phyloP scores from a whole-genome alignment of 1,284 basidiomycete species.

The Cryptococcus sp. region DNA sequence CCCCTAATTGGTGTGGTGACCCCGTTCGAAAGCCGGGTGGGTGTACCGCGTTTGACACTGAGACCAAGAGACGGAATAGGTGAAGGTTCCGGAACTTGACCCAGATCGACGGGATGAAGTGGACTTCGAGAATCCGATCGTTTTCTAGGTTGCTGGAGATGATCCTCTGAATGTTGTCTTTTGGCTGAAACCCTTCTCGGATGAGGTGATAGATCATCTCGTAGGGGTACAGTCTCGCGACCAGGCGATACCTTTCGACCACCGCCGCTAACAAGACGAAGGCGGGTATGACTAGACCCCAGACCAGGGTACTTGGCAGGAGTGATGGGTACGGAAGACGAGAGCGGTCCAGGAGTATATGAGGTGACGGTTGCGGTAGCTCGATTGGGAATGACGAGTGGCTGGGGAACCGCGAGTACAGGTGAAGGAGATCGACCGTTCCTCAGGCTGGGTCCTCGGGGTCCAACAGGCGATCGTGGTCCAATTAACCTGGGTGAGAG shows the following conservation, averaged over 20 bases:
- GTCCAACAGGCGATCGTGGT: slow-evolving; percentile 6
- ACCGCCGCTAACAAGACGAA: slow-evolving; percentile 32
- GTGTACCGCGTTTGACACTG: neutral
- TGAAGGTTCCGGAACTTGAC: neutral
- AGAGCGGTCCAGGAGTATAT: slow-evolving; percentile 1
- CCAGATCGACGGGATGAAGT: slow-evolving; percentile 7
- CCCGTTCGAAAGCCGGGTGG: neutral
- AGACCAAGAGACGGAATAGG: neutral
- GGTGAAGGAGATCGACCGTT: slow-evolving; percentile 1
- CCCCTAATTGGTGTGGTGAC: neutral
- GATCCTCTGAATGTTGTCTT: slow-evolving; percentile 36
- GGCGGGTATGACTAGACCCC: slow-evolving; percentile 32
- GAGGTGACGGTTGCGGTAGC: neutral
- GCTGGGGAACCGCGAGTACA: neutral
- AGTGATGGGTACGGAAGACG: slow-evolving; percentile 2
- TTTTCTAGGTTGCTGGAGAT: slow-evolving; percentile 33
- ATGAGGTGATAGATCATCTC: slow-evolving; percentile 10
- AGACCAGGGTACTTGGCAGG: slow-evolving; percentile 11
- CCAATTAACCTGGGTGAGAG: slow-evolving; percentile 10
- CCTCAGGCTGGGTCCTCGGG: slow-evolving; percentile 5
- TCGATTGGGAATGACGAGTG: neutral
- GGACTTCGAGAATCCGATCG: slow-evolving; percentile 28
- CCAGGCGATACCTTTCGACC: slow-evolving; percentile 31
- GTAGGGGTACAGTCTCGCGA: slow-evolving; percentile 32
- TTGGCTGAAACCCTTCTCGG: slow-evolving; percentile 18